Base-by-base conservation (phyloP, 768 basidiomycete species). In the Daedaleopsis nitida region DNA sequence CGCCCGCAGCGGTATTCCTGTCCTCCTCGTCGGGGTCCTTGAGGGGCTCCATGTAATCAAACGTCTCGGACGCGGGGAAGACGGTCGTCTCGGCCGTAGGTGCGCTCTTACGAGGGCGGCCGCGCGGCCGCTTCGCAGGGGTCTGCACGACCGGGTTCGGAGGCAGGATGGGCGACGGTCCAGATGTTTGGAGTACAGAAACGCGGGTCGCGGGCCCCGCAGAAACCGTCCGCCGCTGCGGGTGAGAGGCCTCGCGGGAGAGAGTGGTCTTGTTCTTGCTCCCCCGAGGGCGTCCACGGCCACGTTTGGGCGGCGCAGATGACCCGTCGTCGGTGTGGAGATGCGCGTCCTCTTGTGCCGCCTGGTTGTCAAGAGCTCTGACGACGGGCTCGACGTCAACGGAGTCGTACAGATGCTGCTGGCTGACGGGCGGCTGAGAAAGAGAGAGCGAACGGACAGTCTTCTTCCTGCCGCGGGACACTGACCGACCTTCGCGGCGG, bases 251-350 rank as follows among this genome's bases (percentile, higher is more conserved):
- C 11, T 58, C 62, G 14, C 62, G 62, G 21, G 37, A 47, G 27
- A 58, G 42, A 16, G 62, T 58, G 3, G 37, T 27, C 39, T 49
- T 58, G 42, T 63, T 63, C 57, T 63, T 63, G 53, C 62, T 58
- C 27, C 62, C 62, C 4, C 34, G 55, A 13, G 55, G 60, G 4
- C 60, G 50, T 11, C 60, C 60, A 0, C 55, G 60, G 14, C 42
- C 42, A 13, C 44, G 51, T 37, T 45, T 52, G 13, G 34, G 21
- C 7, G 60, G 50, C 14, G 55, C 6, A 6, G 21, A 8, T 13
- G 54, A 38, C n/a, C 10, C 23, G 23, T 32, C 3, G 1, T 52
- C 59, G 11, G 44, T 13, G 12, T 24, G 24, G 13, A 38, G 14
- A 13, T 43, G 8, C 2, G 12, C 55, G 10, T 49, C 45, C 35